Evolutionary conservation across 805 yeast genomes (phyloP).

Genomic region (Sugiyamaella smithiae): DNA sequence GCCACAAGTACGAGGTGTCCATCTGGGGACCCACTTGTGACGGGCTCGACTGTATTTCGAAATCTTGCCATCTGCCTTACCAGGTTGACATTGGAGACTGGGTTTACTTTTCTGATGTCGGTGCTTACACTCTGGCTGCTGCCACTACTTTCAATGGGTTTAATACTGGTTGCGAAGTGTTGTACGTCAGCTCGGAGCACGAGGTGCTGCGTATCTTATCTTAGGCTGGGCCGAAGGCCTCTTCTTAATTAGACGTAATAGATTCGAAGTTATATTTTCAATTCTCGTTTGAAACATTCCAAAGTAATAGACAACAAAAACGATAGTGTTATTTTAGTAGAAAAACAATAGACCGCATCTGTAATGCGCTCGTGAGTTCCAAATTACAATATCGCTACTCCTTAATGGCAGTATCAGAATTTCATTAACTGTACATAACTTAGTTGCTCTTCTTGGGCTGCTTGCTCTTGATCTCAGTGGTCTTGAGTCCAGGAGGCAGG

Average conservation of each 20-base stretch:
- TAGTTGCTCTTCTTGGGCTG: conserved; percentile 25
- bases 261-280: neutral
- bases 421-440: conserved; percentile 7
- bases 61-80: conserved; percentile 49
- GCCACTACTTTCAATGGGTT: conserved; percentile 94
- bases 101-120: conserved; percentile 78
- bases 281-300: neutral
- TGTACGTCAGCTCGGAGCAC: conserved; percentile 53
- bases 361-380: neutral
- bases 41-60: conserved; percentile 81
- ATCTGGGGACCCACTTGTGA: conserved; percentile 99
- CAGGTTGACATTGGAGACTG: conserved; percentile 84
- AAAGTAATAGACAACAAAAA: no score
- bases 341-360: no score
- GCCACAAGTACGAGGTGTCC: conserved; percentile 38
- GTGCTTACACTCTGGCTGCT: conserved; percentile 92
- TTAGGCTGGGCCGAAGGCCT: neutral
- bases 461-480: conserved; percentile 30
- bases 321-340: no score
- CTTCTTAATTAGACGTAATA: neutral
- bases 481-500: conserved; percentile 69
- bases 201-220: neutral
- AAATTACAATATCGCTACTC: neutral
- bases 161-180: conserved; percentile 54
- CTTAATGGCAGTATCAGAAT: neutral